These are phyloP conservation scores for Monilinia fructigena DNA, from an alignment of 2,329 filamentous ascomycete species.

Conservation along the genomic window DNA sequence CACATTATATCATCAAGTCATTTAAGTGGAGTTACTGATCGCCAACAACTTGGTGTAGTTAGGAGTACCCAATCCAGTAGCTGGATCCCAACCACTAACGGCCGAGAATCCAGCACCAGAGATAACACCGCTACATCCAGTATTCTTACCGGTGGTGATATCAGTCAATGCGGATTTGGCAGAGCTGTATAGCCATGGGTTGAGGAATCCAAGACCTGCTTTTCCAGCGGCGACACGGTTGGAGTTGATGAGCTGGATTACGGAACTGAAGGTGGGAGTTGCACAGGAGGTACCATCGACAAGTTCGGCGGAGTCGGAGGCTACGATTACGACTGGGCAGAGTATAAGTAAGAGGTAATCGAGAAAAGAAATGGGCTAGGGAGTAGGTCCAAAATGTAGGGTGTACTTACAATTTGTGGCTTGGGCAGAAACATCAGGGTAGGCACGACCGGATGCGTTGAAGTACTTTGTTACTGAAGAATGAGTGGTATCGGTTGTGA, in stretches of 20 bases:
- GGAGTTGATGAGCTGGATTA: constrained; percentile 63
- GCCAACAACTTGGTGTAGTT: constrained; percentile 29
- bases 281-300: constrained; percentile 55
- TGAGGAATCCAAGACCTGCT: constrained; percentile 45
- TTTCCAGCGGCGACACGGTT: constrained; percentile 54
- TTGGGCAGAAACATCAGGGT: constrained; percentile 55
- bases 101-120: constrained; percentile 20
- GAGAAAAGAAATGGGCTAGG: neutral
- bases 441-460: constrained; percentile 48
- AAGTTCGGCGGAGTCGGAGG: constrained; percentile 39
- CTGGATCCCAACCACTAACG: constrained; percentile 46
- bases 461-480: constrained; percentile 47
- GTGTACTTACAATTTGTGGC: constrained; percentile 50
- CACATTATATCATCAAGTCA: neutral
- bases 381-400: neutral
- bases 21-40: constrained; percentile 24
- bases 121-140: constrained; percentile 41
- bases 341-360: neutral
- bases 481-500: constrained; percentile 49
- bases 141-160: constrained; percentile 43
- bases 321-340: constrained; percentile 41
- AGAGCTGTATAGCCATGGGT: constrained; percentile 46
- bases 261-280: constrained; percentile 55
- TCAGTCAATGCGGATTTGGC: constrained; percentile 44
- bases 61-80: constrained; percentile 50